These are phyloP conservation scores for Solanum chiquidenum DNA, from an alignment of 257 asterid genomes.

Conservation along the genomic window DNA sequence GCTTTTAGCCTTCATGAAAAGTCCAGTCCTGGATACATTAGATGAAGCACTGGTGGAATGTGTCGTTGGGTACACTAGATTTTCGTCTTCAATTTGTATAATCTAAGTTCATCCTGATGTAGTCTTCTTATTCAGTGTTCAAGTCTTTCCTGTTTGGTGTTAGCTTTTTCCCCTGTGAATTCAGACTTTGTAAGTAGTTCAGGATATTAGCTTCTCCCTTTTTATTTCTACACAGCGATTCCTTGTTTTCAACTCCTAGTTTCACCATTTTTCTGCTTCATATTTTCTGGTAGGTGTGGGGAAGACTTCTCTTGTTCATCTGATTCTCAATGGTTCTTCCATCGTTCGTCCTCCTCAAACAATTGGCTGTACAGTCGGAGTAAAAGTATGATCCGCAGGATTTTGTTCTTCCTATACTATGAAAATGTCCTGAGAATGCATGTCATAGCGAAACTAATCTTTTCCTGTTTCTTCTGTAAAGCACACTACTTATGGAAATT, in stretches of 20 bases:
- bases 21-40: not conserved
- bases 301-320: constrained; percentile 89
- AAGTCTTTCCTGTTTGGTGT: not conserved
- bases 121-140: not conserved
- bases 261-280: not conserved
- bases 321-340: constrained; percentile 79
- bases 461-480: constrained; percentile 18
- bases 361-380: constrained; percentile 72
- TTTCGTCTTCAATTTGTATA: not conserved
- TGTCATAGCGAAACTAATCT: not conserved
- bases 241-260: not conserved
- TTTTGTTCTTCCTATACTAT: constrained; percentile 1
- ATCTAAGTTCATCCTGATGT: not conserved
- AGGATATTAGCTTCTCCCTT: not conserved
- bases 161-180: not conserved
- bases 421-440: not conserved
- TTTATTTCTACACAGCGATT: not conserved
- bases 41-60: not conserved
- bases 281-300: constrained; percentile 61
- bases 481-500: constrained; percentile 72
- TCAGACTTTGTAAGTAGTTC: not conserved
- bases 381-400: constrained; percentile 41
- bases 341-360: constrained; percentile 75
- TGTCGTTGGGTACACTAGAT: not conserved
- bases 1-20: not conserved